Evolutionary conservation across 331 rosid species (phyloP).

Genomic region (Quercus tomentella): DNA sequence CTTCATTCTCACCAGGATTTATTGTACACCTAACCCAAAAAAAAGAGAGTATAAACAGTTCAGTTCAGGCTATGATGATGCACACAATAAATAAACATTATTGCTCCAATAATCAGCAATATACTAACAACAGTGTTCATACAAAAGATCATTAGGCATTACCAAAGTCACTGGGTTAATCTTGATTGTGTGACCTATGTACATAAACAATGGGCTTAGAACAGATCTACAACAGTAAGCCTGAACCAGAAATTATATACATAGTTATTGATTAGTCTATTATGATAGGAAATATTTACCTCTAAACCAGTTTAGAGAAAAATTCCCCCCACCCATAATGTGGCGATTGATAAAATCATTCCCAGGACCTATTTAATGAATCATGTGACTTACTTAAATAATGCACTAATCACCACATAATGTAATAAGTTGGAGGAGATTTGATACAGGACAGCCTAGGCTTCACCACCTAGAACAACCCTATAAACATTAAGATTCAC

Average conservation of each 20-base stretch:
- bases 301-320: too few species aligned
- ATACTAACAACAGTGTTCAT: neutral
- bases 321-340: too few species aligned
- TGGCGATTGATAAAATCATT: too few species aligned
- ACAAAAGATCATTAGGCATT: neutral
- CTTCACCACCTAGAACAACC: too few species aligned
- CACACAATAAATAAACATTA: neutral
- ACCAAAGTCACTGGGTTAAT: neutral
- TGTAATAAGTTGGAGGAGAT: too few species aligned
- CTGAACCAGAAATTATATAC: neutral
- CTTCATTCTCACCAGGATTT: slow-evolving; percentile 99
- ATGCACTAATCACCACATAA: too few species aligned
- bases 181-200: neutral
- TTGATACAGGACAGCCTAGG: too few species aligned
- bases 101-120: neutral
- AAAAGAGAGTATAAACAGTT: slow-evolving; percentile 2
- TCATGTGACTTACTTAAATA: too few species aligned
- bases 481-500: too few species aligned
- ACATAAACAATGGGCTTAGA: neutral
- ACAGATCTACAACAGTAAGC: neutral
- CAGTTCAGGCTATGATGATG: slow-evolving; percentile 12
- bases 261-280: neutral
- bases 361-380: too few species aligned
- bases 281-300: too few species aligned
- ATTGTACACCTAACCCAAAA: slow-evolving; percentile 66